Evolutionary conservation across 306 rosid genomes (phyloP).

Genomic region (Sicyos baderoa): DNA sequence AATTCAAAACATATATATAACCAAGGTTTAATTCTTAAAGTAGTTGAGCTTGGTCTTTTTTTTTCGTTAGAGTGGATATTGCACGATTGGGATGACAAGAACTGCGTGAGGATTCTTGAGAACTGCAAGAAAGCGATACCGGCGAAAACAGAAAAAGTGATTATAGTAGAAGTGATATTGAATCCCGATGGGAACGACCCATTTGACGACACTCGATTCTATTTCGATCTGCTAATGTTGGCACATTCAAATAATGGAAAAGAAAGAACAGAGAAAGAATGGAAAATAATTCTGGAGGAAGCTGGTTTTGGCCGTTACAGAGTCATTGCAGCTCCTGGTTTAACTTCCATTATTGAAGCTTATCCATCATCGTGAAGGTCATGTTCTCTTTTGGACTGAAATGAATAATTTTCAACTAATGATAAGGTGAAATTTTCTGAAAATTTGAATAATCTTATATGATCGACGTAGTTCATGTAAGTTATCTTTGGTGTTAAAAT

Average conservation of each 20-base stretch:
- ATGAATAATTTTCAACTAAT: background rate
- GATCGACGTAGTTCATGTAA: too few relatives aligned
- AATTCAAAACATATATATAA: too few relatives aligned
- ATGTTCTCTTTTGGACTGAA: too few relatives aligned
- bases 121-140: constrained; percentile 48
- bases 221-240: constrained; percentile 47
- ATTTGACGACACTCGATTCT: constrained; percentile 32
- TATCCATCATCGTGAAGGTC: background rate
- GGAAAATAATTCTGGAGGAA: constrained; percentile 37
- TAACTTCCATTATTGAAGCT: constrained; percentile 31
- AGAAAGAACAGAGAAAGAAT: constrained; percentile 46
- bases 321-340: constrained; percentile 39
- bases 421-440: background rate
- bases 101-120: constrained; percentile 41
- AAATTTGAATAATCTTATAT: too few relatives aligned
- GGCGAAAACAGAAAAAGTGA: constrained; percentile 37
- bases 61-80: background rate
- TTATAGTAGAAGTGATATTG: constrained; percentile 39
- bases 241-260: constrained; percentile 19
- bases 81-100: constrained; percentile 30
- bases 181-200: constrained; percentile 30
- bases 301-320: constrained; percentile 45
- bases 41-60: too few relatives aligned
- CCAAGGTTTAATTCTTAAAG: too few relatives aligned
- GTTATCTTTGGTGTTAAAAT: too few relatives aligned